These are phyloP conservation scores for Fusarium devonianum DNA, from an alignment of 2,329 filamentous ascomycete species.

Conservation along the genomic window DNA sequence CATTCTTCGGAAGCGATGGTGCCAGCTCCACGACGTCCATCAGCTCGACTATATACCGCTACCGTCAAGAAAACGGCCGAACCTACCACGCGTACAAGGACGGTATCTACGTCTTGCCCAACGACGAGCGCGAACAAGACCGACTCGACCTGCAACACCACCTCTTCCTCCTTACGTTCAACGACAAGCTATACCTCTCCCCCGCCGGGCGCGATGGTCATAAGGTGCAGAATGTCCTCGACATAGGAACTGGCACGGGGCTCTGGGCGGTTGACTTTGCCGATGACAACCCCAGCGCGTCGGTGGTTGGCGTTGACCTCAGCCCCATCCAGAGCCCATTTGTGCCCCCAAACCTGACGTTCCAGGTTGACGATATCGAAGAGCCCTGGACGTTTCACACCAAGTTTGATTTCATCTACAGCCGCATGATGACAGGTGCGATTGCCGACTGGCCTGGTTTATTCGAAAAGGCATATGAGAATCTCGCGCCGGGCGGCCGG, in stretches of 20 bases:
- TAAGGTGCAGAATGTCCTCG: slow-evolving; percentile 33
- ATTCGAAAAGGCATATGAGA: slow-evolving; percentile 34
- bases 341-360: slow-evolving; percentile 36
- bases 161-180: slow-evolving; percentile 41
- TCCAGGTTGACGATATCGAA: slow-evolving; percentile 40
- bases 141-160: slow-evolving; percentile 35
- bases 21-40: slow-evolving; percentile 32
- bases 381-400: slow-evolving; percentile 35
- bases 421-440: slow-evolving; percentile 35
- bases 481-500: slow-evolving; percentile 36
- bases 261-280: slow-evolving; percentile 41
- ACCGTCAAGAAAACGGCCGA: slow-evolving; percentile 41
- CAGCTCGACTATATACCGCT: slow-evolving; percentile 32
- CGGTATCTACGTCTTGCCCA: slow-evolving; percentile 29
- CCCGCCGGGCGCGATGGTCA: slow-evolving; percentile 28
- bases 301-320: slow-evolving; percentile 35
- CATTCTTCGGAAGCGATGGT: not conserved
- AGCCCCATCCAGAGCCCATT: slow-evolving; percentile 35
- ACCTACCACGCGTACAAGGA: slow-evolving; percentile 44
- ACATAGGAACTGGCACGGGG: slow-evolving; percentile 41
- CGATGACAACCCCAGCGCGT: slow-evolving; percentile 29
- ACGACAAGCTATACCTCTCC: slow-evolving; percentile 32
- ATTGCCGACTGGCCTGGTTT: slow-evolving; percentile 34
- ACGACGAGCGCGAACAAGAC: slow-evolving; percentile 29
- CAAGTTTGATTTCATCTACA: slow-evolving; percentile 41